Base-by-base conservation (phyloP, 768 basidiomycete species). In the Punctularia strigosozonata region DNA sequence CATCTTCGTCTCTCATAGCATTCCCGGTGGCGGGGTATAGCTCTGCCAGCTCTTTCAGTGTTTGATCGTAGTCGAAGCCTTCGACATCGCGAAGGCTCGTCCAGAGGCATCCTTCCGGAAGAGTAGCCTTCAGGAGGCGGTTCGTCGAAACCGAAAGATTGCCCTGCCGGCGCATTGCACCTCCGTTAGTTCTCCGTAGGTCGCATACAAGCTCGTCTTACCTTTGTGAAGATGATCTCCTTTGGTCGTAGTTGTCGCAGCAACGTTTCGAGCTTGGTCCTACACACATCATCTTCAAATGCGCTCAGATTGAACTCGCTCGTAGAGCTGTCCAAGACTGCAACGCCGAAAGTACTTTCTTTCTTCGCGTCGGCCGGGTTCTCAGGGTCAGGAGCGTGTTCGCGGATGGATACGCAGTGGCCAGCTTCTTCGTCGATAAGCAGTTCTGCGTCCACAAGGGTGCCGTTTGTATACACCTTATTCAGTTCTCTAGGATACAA, bases 401-500 rank as follows among this genome's bases (percentile, higher is more conserved):
- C 86, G 5, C 80, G 80, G 54, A 99, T 77, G 6, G 87, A 80
- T 20, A 98, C 75, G 53, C 94, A 98, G 53, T 99, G 95, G 4
- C 87, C 89, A 0, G 90, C 87, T 59, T 97, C 84, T 44, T 98
- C 95, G 42, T 95, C 88, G 1, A 73, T 81, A 23, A 98, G 68
- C 40, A 94, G 77, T 33, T 82, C 77, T 8, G 79, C 78, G 48
- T 99, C 95, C 34, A 97, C 82, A 19, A 98, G 77, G 0, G 95
- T 99, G 2, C 95, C 95, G 37, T 88, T 88, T 0, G 95, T 99
- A 54, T 92, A 86, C 31, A 99, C 89, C 64, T 92, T 94, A 58
- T 86, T 86, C 36, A 99, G 68, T 50, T 92, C 95, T 35, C 83
- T 83, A 52, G 12, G 8, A 13, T 10, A 10, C 10, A 8, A 34